A percentile compares a stretch with the other conserved stretches of the same genome.
phyloP scores from a whole-genome alignment of 2,329 filamentous ascomycete species.

The Venturiaceae sp. region DNA sequence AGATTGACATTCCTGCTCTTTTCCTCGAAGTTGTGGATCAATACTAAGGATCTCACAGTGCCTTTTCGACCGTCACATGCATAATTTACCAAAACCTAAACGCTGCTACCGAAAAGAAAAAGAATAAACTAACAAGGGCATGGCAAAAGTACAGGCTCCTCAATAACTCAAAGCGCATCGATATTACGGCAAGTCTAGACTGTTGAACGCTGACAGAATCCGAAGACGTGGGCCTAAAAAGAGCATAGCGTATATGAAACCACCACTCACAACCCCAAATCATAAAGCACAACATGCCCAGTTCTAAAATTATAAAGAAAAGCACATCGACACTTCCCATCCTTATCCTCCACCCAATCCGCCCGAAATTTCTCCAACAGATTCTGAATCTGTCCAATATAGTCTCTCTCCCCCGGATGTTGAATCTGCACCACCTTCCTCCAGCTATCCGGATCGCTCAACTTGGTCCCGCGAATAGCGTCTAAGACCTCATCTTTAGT shows the following conservation, averaged over 20 bases:
- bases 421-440: constrained; percentile 68
- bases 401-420: constrained; percentile 68
- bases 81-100: no score
- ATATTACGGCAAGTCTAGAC: no score
- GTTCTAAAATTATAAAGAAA: constrained; percentile 92
- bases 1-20: no score
- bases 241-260: no score
- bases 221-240: background rate
- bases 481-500: constrained; percentile 77
- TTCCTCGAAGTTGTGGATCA: no score
- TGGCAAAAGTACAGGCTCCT: no score
- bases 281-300: constrained; percentile 76
- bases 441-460: constrained; percentile 80
- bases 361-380: constrained; percentile 56
- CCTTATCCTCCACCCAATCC: constrained; percentile 35
- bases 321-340: constrained; percentile 50
- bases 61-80: no score
- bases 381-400: constrained; percentile 73
- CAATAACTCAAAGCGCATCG: no score
- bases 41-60: no score
- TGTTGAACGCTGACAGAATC: no score
- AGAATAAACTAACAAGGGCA: no score
- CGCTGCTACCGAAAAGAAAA: no score
- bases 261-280: constrained; percentile 37
- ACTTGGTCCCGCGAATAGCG: constrained; percentile 59